phyloP scores from a whole-genome alignment of 1,284 basidiomycete species.

The Porogramme epimiltina region DNA sequence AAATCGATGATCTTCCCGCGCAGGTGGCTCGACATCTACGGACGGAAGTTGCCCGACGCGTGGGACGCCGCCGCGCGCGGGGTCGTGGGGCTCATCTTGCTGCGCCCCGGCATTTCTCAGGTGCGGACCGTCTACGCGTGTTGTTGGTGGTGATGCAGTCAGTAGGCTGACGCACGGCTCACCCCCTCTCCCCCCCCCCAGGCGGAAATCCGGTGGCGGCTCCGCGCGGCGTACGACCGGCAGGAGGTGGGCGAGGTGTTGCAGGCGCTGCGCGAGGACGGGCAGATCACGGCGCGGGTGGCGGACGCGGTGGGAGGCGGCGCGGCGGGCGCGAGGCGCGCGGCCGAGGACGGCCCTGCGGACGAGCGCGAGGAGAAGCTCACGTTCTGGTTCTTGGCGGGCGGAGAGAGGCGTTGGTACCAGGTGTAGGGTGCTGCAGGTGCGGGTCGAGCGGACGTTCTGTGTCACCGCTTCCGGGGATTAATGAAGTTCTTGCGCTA shows the following conservation, averaged over 20 bases:
- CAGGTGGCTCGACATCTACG: slow-evolving; percentile 77
- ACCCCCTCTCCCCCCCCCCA: slow-evolving; percentile 34
- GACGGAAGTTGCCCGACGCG: slow-evolving; percentile 55
- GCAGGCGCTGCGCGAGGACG: slow-evolving; percentile 52
- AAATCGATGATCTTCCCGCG: slow-evolving; percentile 57
- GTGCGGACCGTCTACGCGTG: slow-evolving; percentile 43
- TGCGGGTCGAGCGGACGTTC: background rate
- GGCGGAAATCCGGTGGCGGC: slow-evolving; percentile 67
- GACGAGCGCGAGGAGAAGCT: slow-evolving; percentile 53
- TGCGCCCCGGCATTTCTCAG: slow-evolving; percentile 75
- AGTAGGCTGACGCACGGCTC: background rate
- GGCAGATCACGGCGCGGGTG: slow-evolving; percentile 42
- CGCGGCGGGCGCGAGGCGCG: background rate
- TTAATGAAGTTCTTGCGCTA: no score
- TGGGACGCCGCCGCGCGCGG: slow-evolving; percentile 73
- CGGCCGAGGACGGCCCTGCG: slow-evolving; percentile 27
- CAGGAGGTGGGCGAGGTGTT: slow-evolving; percentile 74
- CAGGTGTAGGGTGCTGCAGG: slow-evolving; percentile 25
- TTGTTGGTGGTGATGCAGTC: background rate
- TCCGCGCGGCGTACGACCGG: slow-evolving; percentile 71
- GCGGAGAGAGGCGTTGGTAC: slow-evolving; percentile 56
- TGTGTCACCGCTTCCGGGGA: no score
- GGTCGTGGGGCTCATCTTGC: slow-evolving; percentile 65
- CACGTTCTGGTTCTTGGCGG: slow-evolving; percentile 45
- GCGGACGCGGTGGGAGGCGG: slow-evolving; percentile 10